Base-by-base conservation (phyloP, 1,284 basidiomycete species). In the Hymenochaete sp. region DNA sequence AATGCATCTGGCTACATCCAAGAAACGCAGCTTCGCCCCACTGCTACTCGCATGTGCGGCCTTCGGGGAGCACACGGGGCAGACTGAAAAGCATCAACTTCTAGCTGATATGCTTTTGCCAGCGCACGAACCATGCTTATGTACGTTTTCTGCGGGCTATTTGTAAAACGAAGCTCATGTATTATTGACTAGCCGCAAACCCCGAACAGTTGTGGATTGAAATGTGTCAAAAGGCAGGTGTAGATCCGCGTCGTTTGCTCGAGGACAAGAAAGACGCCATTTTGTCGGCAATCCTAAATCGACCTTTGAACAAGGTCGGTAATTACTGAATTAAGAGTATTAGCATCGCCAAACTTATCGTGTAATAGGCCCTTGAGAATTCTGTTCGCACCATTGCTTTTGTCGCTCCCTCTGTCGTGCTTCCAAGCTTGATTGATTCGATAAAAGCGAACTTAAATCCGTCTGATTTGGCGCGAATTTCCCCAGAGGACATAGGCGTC, bases 151-250 rank as follows among this genome's bases (percentile, higher is more conserved):
- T 18, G 13, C 36, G 24, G 26, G 10, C 44, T 18, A 18, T 10
- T 11, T 13, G 14, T 11, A 38, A 40, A 32, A 25, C 10, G 26
- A 25, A 19, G 13, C 13, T 45, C 29, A 18, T 37, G 31, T 28
- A 10, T 24, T 40, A 9, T 33, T 21, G 31, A n/a, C 45, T 35
- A 80, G 79, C 70, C 50, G 70, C 67, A 14, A 65, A 68, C 9
- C 71, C 77, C 6, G 71, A 77, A 18, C 76, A 79, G 47, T 72
- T 79, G 1, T 97, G 92, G 91, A 84, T 95, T 51, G 87, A 91
- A 43, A 54, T 90, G 3, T 84, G 83, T 44, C 82, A 89, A 55
- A 72, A 71, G 45, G 79, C 81, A 0, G 62, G 68, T 2, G 58
- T 75, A 4, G 85, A 92, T 59, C 89, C 91, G 1, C 72, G 75